Conservation (phyloP, 2,329 filamentous ascomycete genomes). For the Pseudofabraea citricarpa region DNA sequence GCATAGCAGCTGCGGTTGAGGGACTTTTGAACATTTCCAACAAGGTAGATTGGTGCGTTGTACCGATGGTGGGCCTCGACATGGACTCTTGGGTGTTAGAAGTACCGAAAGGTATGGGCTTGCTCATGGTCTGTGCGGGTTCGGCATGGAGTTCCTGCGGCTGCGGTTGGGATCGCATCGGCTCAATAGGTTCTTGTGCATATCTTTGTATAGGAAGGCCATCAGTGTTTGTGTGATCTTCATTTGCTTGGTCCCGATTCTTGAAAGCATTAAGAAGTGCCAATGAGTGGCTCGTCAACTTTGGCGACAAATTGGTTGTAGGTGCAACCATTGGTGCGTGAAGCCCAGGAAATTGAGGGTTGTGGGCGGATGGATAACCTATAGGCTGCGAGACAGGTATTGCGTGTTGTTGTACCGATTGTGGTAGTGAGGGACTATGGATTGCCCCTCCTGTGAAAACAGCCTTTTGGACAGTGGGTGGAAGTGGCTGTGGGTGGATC, state of each 20-base stretch:
- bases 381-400: not conserved
- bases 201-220: constrained; percentile 14
- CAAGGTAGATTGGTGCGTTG: constrained; percentile 10
- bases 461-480: constrained; percentile 50
- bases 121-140: constrained; percentile 7
- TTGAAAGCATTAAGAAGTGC: constrained; percentile 42
- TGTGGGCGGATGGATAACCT: constrained; percentile 6
- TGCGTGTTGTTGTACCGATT: constrained; percentile 21
- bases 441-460: constrained; percentile 38
- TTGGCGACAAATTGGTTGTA: constrained; percentile 16
- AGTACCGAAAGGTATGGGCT: constrained; percentile 6
- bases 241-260: constrained; percentile 15
- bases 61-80: constrained; percentile 19
- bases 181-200: constrained; percentile 6
- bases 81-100: constrained; percentile 8
- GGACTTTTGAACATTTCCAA: constrained; percentile 8
- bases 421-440: constrained; percentile 25
- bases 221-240: constrained; percentile 6
- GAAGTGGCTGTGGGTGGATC: constrained; percentile 32
- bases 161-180: constrained; percentile 3
- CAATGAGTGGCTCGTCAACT: constrained; percentile 38
- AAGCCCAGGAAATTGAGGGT: constrained; percentile 21
- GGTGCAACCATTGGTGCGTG: constrained; percentile 23
- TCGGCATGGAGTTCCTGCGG: constrained; percentile 25
- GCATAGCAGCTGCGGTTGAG: not conserved